Percentiles rank a stretch among this genome's conserved stretches.
phyloP scores from a whole-genome alignment of 805 yeast genomes.

The Candida tibetensis region DNA sequence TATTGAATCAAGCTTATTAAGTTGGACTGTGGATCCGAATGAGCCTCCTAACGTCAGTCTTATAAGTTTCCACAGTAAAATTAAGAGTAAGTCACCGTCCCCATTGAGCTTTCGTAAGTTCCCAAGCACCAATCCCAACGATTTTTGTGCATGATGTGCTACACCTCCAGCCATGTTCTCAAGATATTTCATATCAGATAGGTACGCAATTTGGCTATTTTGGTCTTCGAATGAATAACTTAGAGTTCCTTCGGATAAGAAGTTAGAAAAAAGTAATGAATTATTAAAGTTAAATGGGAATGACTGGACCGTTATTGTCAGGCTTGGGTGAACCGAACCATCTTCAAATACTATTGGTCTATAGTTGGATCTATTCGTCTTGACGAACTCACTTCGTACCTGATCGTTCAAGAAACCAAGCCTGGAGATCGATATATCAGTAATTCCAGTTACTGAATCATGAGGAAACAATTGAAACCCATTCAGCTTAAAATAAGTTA shows the following conservation, averaged over 20 bases:
- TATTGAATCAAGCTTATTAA: background rate
- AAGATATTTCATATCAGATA: conserved; percentile 41
- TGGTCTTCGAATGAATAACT: conserved; percentile 20
- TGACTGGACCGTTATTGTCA: conserved; percentile 6
- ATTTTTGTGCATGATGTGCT: conserved; percentile 12
- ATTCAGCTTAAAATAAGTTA: conserved; percentile 17
- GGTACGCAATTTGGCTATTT: conserved; percentile 17
- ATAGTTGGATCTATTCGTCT: background rate
- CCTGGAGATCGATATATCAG: conserved; percentile 5
- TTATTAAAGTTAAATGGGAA: conserved; percentile 33
- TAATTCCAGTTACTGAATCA: conserved; percentile 4
- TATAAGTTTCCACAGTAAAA: conserved; percentile 27
- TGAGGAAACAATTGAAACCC: conserved; percentile 25
- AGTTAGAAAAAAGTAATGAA: conserved; percentile 26
- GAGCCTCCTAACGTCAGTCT: conserved; percentile 3
- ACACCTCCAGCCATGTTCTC: conserved; percentile 48
- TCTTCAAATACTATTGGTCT: background rate
- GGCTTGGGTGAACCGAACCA: conserved; percentile 2
- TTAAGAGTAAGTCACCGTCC: conserved; percentile 42
- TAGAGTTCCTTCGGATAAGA: conserved; percentile 21
- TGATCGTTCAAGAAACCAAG: background rate
- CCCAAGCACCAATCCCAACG: conserved; percentile 41
- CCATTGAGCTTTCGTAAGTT: conserved; percentile 39
- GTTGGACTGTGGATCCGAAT: background rate
- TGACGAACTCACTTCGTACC: background rate